These are phyloP conservation scores for Austroboletus festivus DNA, from an alignment of 768 basidiomycete genomes.

Conservation along the genomic window DNA sequence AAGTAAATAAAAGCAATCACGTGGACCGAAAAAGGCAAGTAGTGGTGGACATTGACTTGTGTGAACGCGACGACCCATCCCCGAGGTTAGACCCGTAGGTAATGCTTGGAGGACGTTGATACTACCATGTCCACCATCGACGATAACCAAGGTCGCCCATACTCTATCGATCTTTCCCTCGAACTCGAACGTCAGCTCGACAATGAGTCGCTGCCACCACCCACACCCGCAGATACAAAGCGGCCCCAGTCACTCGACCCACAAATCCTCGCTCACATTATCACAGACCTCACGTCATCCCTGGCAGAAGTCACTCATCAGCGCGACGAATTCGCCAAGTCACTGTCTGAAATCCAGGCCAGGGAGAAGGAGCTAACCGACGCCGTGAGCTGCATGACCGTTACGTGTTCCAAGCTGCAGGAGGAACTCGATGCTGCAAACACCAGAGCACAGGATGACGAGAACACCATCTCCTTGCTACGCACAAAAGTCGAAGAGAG, in stretches of 20 bases:
- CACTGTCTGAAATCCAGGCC: slow-evolving; percentile 47
- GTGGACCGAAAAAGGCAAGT: slow-evolving; percentile 11
- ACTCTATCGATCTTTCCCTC: slow-evolving; percentile 74
- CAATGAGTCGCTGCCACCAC: slow-evolving; percentile 55
- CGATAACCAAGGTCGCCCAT: slow-evolving; percentile 26
- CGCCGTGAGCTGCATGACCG: slow-evolving; percentile 60
- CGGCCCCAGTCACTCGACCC: slow-evolving; percentile 63
- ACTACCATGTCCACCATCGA: slow-evolving; percentile 33
- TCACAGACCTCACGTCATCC: slow-evolving; percentile 68
- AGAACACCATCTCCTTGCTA: slow-evolving; percentile 71
- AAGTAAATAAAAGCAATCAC: slow-evolving; percentile 4
- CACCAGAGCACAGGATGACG: slow-evolving; percentile 63
- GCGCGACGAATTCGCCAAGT: slow-evolving; percentile 60
- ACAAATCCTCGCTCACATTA: slow-evolving; percentile 70
- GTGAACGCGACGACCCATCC: too few relatives aligned
- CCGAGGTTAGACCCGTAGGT: not conserved
- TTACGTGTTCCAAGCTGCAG: slow-evolving; percentile 58
- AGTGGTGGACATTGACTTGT: not conserved
- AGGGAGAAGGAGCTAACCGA: slow-evolving; percentile 63
- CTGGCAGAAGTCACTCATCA: slow-evolving; percentile 64
- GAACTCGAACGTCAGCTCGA: slow-evolving; percentile 77
- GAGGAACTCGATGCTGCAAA: slow-evolving; percentile 51
- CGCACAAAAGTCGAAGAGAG: slow-evolving; percentile 87
- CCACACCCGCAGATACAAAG: slow-evolving; percentile 34
- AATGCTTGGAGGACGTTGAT: not conserved